Evolutionary conservation across 2,329 filamentous ascomycete genomes (phyloP).

Genomic region (Cladosporium sp.): DNA sequence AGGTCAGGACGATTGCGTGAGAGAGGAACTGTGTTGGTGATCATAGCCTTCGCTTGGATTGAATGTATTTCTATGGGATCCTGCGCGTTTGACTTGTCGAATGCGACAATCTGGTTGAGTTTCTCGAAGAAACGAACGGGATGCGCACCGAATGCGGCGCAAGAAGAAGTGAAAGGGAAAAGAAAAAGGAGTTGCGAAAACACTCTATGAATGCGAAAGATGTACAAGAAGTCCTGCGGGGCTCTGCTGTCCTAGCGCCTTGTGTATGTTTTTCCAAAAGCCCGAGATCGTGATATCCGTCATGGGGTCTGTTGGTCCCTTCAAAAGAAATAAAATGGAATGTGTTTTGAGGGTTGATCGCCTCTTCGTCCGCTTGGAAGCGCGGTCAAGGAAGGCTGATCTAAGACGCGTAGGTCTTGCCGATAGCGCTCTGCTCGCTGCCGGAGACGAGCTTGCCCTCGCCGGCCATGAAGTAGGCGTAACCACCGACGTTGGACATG

Average conservation of each 20-base stretch:
- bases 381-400: neutral
- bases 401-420: constrained; percentile 23
- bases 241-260: neutral
- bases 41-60: constrained; percentile 4
- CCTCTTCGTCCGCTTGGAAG: no score
- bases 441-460: constrained; percentile 32
- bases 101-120: neutral
- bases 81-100: no score
- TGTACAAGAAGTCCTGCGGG: neutral
- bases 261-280: neutral
- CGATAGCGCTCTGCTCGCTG: constrained; percentile 24
- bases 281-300: constrained; percentile 1
- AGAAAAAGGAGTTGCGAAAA: neutral
- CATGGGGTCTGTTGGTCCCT: constrained; percentile 7
- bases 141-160: neutral
- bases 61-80: constrained; percentile 5
- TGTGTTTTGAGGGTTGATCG: neutral
- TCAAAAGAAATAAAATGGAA: neutral
- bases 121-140: neutral
- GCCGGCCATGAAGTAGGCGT: constrained; percentile 33
- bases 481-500: constrained; percentile 34
- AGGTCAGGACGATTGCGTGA: neutral
- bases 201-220: neutral
- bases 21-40: neutral
- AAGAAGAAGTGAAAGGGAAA: neutral